phyloP scores from a whole-genome alignment of 2,329 filamentous ascomycete genomes.

The Aspergillus sp. region DNA sequence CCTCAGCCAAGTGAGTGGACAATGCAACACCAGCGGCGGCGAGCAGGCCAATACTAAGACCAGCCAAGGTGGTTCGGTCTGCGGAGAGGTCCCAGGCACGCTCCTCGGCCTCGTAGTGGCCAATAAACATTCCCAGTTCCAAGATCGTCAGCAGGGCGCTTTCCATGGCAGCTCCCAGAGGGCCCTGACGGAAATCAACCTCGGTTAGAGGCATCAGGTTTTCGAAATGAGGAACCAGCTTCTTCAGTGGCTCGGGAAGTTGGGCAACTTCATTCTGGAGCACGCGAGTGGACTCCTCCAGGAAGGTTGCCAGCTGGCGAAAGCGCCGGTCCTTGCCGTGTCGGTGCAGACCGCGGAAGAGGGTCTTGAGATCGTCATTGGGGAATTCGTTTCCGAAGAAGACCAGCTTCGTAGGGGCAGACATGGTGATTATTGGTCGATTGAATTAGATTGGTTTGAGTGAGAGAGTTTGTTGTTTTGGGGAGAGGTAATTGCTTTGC shows the following conservation, averaged over 20 bases:
- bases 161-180: no score
- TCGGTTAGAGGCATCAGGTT: no score
- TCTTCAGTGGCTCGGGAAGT: constrained; percentile 10
- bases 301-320: constrained; percentile 43
- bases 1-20: constrained; percentile 40
- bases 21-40: constrained; percentile 36
- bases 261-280: constrained; percentile 43
- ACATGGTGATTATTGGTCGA: neutral
- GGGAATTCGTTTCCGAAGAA: constrained; percentile 55
- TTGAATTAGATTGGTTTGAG: neutral
- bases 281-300: constrained; percentile 43
- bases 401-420: constrained; percentile 33
- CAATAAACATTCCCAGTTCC: no score
- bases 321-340: constrained; percentile 45
- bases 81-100: no score
- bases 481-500: no score
- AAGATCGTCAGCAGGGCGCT: no score
- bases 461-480: no score
- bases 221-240: no score
- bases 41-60: no score
- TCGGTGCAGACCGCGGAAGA: constrained; percentile 44
- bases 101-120: no score
- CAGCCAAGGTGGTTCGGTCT: no score
- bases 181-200: no score
- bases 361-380: constrained; percentile 44